Percentiles rank a stretch among this genome's conserved stretches.
phyloP scores from a whole-genome alignment of 1,284 basidiomycete genomes.

The Wallemia ichthyophaga region DNA sequence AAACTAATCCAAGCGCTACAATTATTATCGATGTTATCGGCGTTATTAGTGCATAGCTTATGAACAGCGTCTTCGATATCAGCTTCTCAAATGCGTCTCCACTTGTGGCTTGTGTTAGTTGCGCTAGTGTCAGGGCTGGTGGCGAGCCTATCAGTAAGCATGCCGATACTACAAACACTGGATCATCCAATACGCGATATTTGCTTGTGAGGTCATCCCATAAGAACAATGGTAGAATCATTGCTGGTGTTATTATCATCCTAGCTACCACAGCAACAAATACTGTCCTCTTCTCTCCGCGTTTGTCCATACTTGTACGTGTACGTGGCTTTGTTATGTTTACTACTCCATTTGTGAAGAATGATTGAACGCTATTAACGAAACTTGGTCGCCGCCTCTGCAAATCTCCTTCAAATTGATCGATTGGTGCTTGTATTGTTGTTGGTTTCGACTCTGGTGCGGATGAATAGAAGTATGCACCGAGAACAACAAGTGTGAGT shows the following conservation, averaged over 20 bases:
- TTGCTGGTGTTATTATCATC: constrained; percentile 55
- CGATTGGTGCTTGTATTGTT: not conserved
- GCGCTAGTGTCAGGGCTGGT: constrained; percentile 48
- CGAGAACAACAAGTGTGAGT: constrained; percentile 63
- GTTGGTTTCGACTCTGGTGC: constrained; percentile 4
- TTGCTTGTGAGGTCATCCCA: constrained; percentile 29
- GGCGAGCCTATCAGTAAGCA: constrained; percentile 45
- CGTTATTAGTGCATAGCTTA: constrained; percentile 50
- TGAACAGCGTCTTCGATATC: constrained; percentile 43
- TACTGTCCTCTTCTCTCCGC: constrained; percentile 30
- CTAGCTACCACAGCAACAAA: constrained; percentile 40
- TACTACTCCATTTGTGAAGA: not conserved
- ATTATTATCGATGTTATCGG: constrained; percentile 44
- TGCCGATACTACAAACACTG: constrained; percentile 49
- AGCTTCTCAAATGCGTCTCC: constrained; percentile 71
- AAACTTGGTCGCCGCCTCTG: not conserved
- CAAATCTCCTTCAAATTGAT: not conserved
- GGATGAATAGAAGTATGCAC: constrained; percentile 50
- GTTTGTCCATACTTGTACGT: not conserved
- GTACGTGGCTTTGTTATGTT: not conserved
- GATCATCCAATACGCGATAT: constrained; percentile 14
- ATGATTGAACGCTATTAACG: not conserved
- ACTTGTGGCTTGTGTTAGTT: constrained; percentile 62
- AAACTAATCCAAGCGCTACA: constrained; percentile 34
- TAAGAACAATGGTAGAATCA: constrained; percentile 41